phyloP scores from a whole-genome alignment of 352 stramenopile genomes.

The Globisporangium rhizosaccharum region DNA sequence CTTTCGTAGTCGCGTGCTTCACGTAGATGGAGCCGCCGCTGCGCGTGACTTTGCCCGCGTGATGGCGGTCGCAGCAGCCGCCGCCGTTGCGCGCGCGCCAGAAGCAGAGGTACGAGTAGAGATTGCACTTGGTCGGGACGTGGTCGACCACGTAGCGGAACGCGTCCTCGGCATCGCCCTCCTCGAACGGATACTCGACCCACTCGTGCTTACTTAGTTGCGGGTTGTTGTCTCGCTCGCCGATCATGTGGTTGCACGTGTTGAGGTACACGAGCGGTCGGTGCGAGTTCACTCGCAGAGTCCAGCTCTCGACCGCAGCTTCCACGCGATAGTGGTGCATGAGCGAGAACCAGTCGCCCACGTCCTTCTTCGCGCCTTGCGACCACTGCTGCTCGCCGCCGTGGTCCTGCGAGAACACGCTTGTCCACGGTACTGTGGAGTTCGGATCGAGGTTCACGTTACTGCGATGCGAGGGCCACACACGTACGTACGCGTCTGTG shows the following conservation, averaged over 20 bases:
- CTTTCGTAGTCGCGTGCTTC: conserved; percentile 10
- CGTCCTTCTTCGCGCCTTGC: conserved; percentile 78
- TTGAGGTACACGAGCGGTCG: conserved; percentile 81
- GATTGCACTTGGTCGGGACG: conserved; percentile 82
- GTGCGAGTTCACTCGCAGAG: conserved; percentile 27
- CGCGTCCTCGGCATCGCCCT: conserved; percentile 59
- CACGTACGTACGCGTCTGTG: background rate
- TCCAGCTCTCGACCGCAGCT: conserved; percentile 43
- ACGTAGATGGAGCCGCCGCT: conserved; percentile 66
- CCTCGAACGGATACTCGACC: conserved; percentile 77
- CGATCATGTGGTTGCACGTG: conserved; percentile 90
- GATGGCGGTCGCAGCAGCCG: conserved; percentile 67
- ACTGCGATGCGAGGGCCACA: conserved; percentile 16
- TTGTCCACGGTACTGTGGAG: conserved; percentile 40
- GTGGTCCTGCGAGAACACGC: conserved; percentile 71
- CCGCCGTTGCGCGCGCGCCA: conserved; percentile 71
- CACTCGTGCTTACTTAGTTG: conserved; percentile 73
- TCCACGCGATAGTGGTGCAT: conserved; percentile 84
- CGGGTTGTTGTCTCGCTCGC: conserved; percentile 78
- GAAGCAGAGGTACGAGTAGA: conserved; percentile 84
- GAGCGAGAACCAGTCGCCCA: conserved; percentile 85
- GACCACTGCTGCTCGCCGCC: conserved; percentile 73
- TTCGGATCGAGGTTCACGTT: conserved; percentile 56
- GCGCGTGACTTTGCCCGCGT: conserved; percentile 40
- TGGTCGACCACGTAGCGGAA: conserved; percentile 75